phyloP scores from a whole-genome alignment of 179 eudicot species.

The Amaranthus tricolor region DNA sequence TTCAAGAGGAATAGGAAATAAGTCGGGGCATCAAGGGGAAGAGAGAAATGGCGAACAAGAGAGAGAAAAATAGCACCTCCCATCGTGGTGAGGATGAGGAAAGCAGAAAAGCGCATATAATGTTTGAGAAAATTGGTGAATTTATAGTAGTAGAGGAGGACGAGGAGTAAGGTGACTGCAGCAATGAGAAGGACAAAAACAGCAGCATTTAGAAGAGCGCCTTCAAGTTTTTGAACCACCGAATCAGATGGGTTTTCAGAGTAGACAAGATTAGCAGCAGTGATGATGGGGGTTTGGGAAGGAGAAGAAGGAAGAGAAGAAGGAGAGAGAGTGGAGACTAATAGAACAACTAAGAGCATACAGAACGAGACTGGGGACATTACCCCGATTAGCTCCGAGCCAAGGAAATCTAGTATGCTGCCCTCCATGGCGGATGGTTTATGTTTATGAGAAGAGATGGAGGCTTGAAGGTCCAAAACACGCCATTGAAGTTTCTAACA shows the following conservation, averaged over 20 bases:
- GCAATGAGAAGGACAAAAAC: slow-evolving; percentile 74
- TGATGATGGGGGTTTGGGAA: slow-evolving; percentile 36
- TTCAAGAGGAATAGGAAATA: slow-evolving; percentile 49
- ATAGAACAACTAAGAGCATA: slow-evolving; percentile 82
- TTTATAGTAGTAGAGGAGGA: slow-evolving; percentile 78
- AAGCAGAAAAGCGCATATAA: slow-evolving; percentile 79
- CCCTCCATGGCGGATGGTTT: slow-evolving; percentile 23
- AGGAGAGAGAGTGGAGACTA: slow-evolving; percentile 59
- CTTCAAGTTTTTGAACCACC: slow-evolving; percentile 60
- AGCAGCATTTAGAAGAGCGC: slow-evolving; percentile 70
- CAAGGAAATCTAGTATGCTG: slow-evolving; percentile 65
- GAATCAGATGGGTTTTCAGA: slow-evolving; percentile 63
- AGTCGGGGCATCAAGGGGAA: slow-evolving; percentile 55
- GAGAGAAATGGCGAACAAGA: slow-evolving; percentile 44
- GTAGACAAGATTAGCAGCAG: slow-evolving; percentile 89
- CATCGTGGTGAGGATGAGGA: slow-evolving; percentile 59
- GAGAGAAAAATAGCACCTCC: slow-evolving; percentile 71
- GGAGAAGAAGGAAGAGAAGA: slow-evolving; percentile 25
- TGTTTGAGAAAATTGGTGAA: slow-evolving; percentile 61
- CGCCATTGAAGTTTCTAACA: neutral
- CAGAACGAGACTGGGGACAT: slow-evolving; percentile 91
- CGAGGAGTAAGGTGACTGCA: slow-evolving; percentile 65
- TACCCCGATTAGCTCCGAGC: slow-evolving; percentile 65
- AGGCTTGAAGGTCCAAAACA: neutral
- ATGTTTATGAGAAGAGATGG: neutral